These are phyloP conservation scores for Glycine soja DNA, from an alignment of 306 rosid species.

Conservation along the genomic window DNA sequence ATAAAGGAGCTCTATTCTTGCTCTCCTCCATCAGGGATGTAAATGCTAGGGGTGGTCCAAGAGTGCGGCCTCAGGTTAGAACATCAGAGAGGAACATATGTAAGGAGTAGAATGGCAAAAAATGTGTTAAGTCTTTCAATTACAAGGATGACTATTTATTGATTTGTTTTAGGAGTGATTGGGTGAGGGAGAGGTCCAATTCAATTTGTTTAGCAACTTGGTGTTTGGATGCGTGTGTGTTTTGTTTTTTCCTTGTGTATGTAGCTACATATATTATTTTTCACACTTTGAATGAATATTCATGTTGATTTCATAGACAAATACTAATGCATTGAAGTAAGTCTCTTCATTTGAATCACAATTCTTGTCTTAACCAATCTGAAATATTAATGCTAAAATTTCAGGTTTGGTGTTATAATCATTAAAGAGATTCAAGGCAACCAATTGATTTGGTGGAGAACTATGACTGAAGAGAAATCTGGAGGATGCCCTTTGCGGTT, in stretches of 20 bases:
- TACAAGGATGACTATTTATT: not conserved
- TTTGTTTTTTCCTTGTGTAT: not conserved
- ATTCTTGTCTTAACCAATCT: slow-evolving; percentile 49
- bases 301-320: slow-evolving; percentile 13
- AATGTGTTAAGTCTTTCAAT: slow-evolving; percentile 13
- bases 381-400: slow-evolving; percentile 46
- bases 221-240: not conserved
- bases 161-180: not conserved
- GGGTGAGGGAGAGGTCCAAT: slow-evolving; percentile 19
- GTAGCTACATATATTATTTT: not conserved
- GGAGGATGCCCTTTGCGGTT: slow-evolving; percentile 42
- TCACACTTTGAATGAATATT: not conserved
- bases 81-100: not conserved
- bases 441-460: slow-evolving; percentile 46
- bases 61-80: not conserved
- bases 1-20: not conserved
- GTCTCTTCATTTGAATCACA: slow-evolving; percentile 14
- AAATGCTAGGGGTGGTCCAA: not conserved
- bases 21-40: slow-evolving; percentile 7
- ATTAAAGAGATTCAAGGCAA: slow-evolving; percentile 38
- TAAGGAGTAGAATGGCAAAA: not conserved
- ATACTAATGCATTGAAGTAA: not conserved
- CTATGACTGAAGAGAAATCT: slow-evolving; percentile 55
- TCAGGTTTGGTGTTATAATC: slow-evolving; percentile 64
- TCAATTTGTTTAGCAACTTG: slow-evolving; percentile 4